Percentiles rank a stretch among this genome's conserved stretches.
These are phyloP conservation scores for Epichloe hybrida DNA, from an alignment of 2,329 filamentous ascomycete genomes.

Conservation along the genomic window DNA sequence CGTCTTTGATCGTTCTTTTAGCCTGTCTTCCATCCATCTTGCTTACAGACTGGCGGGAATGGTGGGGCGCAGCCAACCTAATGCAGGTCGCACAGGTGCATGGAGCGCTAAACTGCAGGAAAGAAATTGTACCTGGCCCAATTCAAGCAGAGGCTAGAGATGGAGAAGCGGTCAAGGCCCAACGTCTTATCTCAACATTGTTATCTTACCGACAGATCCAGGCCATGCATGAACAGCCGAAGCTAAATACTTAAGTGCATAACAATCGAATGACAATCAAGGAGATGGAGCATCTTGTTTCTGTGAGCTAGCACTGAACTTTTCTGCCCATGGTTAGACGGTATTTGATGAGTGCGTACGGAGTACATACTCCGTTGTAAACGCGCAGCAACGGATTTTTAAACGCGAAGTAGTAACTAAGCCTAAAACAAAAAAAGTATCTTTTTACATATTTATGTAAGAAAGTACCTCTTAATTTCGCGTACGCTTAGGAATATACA, in stretches of 20 bases:
- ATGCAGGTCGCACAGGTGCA: background rate
- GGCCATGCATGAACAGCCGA: background rate
- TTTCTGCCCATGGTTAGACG: too few relatives aligned
- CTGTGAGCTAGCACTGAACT: too few relatives aligned
- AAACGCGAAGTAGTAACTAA: too few relatives aligned
- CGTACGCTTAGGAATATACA: too few relatives aligned
- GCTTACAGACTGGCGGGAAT: background rate
- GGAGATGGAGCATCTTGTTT: too few relatives aligned
- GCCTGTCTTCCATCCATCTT: background rate
- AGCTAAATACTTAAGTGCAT: background rate
- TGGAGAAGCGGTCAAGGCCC: slow-evolving; percentile 5
- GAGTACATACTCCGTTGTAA: too few relatives aligned
- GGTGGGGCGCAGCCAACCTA: background rate
- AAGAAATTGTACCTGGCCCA: background rate
- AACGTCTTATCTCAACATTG: background rate
- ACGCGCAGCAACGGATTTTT: too few relatives aligned
- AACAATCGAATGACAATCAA: too few relatives aligned
- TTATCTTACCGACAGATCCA: background rate
- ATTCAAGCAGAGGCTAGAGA: background rate
- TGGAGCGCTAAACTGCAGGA: background rate
- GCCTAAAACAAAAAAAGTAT: too few relatives aligned
- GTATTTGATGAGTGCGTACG: too few relatives aligned
- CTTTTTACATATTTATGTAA: too few relatives aligned
- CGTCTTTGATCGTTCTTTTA: background rate
- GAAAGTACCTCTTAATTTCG: too few relatives aligned